Conservation (phyloP, 331 rosid species). For the Ulmus americana region DNA sequence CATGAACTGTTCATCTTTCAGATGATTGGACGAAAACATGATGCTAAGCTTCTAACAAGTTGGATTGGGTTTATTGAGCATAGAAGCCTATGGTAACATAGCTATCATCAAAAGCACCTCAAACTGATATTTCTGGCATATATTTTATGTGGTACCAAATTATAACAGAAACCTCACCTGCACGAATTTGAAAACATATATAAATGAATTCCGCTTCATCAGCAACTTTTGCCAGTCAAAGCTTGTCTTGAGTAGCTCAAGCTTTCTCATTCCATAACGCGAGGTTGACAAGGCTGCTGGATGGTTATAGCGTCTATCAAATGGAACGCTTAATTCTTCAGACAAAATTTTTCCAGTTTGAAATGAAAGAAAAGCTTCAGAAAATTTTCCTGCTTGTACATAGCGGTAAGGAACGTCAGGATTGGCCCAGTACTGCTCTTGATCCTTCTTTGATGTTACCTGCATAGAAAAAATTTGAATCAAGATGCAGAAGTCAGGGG, state of each 20-base stretch:
- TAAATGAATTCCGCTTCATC: constrained; percentile 88
- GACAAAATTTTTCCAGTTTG: constrained; percentile 61
- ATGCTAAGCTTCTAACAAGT: not conserved
- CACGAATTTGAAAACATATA: constrained; percentile 82
- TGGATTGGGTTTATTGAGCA: not conserved
- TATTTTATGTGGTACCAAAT: not conserved
- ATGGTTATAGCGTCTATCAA: constrained; percentile 71
- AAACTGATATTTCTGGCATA: not conserved
- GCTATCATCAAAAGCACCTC: not conserved
- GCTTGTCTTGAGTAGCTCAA: constrained; percentile 73
- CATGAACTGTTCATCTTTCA: constrained; percentile 20
- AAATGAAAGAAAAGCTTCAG: constrained; percentile 60
- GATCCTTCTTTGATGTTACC: constrained; percentile 96
- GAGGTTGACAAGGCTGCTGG: constrained; percentile 89
- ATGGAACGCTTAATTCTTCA: constrained; percentile 63
- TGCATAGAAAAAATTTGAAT: constrained; percentile 29
- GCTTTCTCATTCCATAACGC: constrained; percentile 51
- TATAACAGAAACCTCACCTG: constrained; percentile 47
- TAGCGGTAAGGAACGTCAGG: constrained; percentile 65
- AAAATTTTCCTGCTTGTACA: constrained; percentile 72
- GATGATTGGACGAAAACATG: not conserved
- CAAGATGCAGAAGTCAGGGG: constrained; percentile 13
- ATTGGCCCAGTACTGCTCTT: constrained; percentile 91
- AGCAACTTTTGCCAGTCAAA: constrained; percentile 78
- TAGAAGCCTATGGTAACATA: too few species aligned